Evolutionary conservation across 805 yeast species (phyloP).

Genomic region (Lipomyces yamanashiensis): DNA sequence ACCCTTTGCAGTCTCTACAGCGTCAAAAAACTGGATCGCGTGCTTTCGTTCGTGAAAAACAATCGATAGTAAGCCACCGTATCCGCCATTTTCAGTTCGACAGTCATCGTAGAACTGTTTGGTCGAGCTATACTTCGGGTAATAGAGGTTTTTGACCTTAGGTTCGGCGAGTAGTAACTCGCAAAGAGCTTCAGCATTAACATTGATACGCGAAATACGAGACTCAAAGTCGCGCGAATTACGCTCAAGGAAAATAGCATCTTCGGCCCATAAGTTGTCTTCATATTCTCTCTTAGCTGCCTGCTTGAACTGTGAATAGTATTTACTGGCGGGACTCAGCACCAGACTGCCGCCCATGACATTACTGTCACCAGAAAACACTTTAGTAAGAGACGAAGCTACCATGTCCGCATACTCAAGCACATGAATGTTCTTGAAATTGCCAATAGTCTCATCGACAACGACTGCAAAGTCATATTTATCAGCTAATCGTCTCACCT

Average conservation of each 20-base stretch:
- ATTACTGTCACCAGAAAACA: slow-evolving; percentile 91
- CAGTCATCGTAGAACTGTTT: slow-evolving; percentile 69
- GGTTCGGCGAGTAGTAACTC: slow-evolving; percentile 40
- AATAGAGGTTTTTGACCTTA: slow-evolving; percentile 61
- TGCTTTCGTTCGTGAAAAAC: slow-evolving; percentile 62
- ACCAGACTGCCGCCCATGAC: slow-evolving; percentile 92
- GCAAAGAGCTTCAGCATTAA: slow-evolving; percentile 49
- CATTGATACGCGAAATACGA: slow-evolving; percentile 55
- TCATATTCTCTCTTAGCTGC: slow-evolving; percentile 62
- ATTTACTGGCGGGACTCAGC: slow-evolving; percentile 66
- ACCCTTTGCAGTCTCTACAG: slow-evolving; percentile 70
- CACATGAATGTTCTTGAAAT: slow-evolving; percentile 80
- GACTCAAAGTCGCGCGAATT: slow-evolving; percentile 86
- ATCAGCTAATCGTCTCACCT: slow-evolving; percentile 67
- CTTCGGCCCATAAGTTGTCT: slow-evolving; percentile 90
- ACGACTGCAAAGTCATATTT: slow-evolving; percentile 76
- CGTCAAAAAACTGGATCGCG: slow-evolving; percentile 71
- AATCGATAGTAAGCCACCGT: slow-evolving; percentile 80
- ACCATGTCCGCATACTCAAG: slow-evolving; percentile 84
- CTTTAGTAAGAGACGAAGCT: slow-evolving; percentile 85
- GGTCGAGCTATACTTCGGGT: slow-evolving; percentile 65
- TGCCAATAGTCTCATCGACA: slow-evolving; percentile 94
- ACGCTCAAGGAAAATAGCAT: slow-evolving; percentile 87
- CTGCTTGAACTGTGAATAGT: slow-evolving; percentile 56
- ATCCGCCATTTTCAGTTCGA: slow-evolving; percentile 71